Percentiles rank a stretch among this genome's conserved stretches.
These are phyloP conservation scores for Primulina tabacum DNA, from an alignment of 257 asterid species.

Conservation along the genomic window DNA sequence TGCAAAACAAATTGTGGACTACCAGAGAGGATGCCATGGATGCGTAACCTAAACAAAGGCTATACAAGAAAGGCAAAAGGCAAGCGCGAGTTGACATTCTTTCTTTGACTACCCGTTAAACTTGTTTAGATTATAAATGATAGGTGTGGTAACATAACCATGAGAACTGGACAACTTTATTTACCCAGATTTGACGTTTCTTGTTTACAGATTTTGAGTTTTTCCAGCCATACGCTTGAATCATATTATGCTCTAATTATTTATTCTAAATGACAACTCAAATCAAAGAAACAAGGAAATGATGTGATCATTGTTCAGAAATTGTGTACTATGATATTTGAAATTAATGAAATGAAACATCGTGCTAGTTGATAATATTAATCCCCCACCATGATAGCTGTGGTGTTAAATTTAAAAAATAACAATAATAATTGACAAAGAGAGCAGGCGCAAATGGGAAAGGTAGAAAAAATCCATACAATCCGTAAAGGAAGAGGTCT, in stretches of 20 bases:
- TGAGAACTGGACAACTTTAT: conserved; percentile 9
- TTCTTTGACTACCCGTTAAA: conserved; percentile 9
- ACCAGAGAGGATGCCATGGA: conserved; percentile 15
- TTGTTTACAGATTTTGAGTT: conserved; percentile 11
- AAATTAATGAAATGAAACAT: conserved; percentile 2
- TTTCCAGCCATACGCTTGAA: neutral
- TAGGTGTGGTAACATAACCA: neutral
- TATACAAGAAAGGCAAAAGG: neutral
- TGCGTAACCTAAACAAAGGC: conserved; percentile 1
- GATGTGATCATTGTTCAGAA: conserved; percentile 2
- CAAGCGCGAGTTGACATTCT: neutral
- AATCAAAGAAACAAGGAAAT: conserved; percentile 2
- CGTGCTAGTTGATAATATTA: neutral
- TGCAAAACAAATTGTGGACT: conserved; percentile 14
- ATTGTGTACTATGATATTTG: neutral
- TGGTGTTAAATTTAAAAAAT: neutral
- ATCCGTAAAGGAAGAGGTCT: neutral
- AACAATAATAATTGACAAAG: neutral
- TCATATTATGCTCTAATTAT: neutral
- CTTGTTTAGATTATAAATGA: neutral
- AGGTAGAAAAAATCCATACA: neutral
- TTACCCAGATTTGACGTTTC: neutral
- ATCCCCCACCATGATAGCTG: neutral
- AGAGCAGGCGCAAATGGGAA: neutral
- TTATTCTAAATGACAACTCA: conserved; percentile 9